phyloP scores from a whole-genome alignment of 2,329 filamentous ascomycete genomes.

The Apiospora sp. region DNA sequence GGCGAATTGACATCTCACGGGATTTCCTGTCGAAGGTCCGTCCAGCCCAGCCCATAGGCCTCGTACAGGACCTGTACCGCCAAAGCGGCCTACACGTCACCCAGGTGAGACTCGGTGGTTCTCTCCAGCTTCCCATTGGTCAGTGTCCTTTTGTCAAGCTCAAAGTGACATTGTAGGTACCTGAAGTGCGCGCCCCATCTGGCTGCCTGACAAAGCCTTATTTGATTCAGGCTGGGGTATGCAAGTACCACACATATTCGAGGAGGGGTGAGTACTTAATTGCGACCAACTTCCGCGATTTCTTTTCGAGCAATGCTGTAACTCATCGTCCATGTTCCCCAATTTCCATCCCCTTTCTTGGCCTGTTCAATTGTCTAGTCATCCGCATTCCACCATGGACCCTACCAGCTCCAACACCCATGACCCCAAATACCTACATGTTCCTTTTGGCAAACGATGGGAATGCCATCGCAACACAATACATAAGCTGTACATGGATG shows the following conservation, averaged over 20 bases:
- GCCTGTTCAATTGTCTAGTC: no score
- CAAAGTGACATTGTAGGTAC: no score
- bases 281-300: neutral
- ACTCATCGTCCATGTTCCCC: no score
- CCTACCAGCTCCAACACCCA: neutral
- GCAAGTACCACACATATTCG: neutral
- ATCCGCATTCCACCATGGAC: neutral
- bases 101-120: neutral
- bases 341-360: no score
- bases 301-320: no score
- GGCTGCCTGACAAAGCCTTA: neutral
- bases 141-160: conserved; percentile 16
- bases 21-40: no score
- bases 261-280: neutral
- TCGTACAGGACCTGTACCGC: no score
- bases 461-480: neutral
- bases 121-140: neutral
- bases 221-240: neutral
- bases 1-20: neutral
- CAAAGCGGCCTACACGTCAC: no score
- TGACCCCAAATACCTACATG: neutral
- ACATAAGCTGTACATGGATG: neutral
- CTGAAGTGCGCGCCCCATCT: no score
- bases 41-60: no score
- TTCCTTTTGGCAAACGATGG: neutral